Evolutionary conservation across 257 asterid species (phyloP), one percentile per base, ranked within the genome.

Genomic region (Penstemon eatonii): DNA sequence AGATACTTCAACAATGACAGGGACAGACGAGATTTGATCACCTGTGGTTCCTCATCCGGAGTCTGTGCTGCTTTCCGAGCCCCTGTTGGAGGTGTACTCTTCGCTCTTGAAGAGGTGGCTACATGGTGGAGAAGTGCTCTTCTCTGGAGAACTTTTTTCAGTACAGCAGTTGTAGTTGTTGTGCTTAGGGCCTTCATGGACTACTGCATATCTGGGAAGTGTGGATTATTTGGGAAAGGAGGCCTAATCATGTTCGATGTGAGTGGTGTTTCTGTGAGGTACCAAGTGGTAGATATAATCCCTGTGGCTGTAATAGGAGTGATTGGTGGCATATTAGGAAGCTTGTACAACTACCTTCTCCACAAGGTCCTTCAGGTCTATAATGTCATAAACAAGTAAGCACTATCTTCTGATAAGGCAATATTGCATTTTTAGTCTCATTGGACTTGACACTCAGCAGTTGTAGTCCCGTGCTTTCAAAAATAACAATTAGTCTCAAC

Each of bases 71-170:
- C 98, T 82, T 91, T 91, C 85, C 79, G 94, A 25, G 75, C 98
- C 51, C 96, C 98, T 12, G 94, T 91, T 15, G 98, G 96, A 13
- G 97, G 97, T 7, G 90, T 91, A 57, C 86, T 91, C 50, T 92
- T 92, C 33, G 78, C 96, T 37, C 82, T 92, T 7, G 98, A 92
- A 74, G 98, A 92, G 80, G 96, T 92, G 72, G 96, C 96, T 9
- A 92, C 98, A n/a, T 92, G 98, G 98, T 92, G 98, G 96, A 82
- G 98, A 82, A 89, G 96, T 66, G 95, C 96, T 60, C 95, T 92
- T 54, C 88, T 89, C 45, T 92, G 98, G 96, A 89, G 98, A 73
- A 86, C 91, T 9, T 89, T 92, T 79, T 92, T 92, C 86, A 92
- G 98, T 71, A 84, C 96, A 0, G 96, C 98, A 38, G 87, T 89